Conservation (phyloP, 345 rosid genomes). For the Ricinus communis region DNA sequence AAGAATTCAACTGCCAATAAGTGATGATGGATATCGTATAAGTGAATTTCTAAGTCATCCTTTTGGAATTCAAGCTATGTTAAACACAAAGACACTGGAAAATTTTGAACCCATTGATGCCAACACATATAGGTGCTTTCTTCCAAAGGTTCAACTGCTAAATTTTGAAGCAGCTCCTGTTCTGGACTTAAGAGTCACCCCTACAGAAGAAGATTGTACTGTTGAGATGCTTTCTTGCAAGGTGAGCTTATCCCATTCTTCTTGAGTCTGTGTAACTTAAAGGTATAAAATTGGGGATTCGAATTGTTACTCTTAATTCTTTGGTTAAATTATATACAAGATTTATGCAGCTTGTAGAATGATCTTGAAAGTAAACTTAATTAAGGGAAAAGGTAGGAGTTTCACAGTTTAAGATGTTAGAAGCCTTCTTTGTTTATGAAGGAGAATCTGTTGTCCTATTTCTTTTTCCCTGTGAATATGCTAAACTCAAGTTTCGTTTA, state of each 20-base stretch:
- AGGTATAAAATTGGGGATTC: neutral
- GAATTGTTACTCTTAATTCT: neutral
- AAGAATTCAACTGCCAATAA: conserved; percentile 50
- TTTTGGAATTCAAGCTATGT: conserved; percentile 62
- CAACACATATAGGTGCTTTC: conserved; percentile 68
- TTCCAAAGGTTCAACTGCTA: conserved; percentile 61
- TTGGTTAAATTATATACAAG: neutral
- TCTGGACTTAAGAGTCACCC: conserved; percentile 61
- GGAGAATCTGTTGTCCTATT: too few relatives aligned
- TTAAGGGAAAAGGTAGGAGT: too few relatives aligned
- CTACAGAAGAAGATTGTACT: conserved; percentile 56
- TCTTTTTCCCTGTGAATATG: too few relatives aligned
- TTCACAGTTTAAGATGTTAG: too few relatives aligned
- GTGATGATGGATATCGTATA: conserved; percentile 38
- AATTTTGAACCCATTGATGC: conserved; percentile 50
- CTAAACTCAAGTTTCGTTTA: too few relatives aligned
- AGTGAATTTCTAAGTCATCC: conserved; percentile 65
- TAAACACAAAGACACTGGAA: conserved; percentile 65
- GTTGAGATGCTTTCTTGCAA: conserved; percentile 81
- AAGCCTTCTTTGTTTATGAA: too few relatives aligned
- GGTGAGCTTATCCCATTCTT: conserved; percentile 39
- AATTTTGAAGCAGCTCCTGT: conserved; percentile 76
- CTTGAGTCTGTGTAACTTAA: neutral
- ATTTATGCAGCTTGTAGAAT: neutral
- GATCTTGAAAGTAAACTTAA: too few relatives aligned